Conservation (phyloP, 1,284 basidiomycete genomes). For the Ustanciosporium gigantosporum region DNA sequence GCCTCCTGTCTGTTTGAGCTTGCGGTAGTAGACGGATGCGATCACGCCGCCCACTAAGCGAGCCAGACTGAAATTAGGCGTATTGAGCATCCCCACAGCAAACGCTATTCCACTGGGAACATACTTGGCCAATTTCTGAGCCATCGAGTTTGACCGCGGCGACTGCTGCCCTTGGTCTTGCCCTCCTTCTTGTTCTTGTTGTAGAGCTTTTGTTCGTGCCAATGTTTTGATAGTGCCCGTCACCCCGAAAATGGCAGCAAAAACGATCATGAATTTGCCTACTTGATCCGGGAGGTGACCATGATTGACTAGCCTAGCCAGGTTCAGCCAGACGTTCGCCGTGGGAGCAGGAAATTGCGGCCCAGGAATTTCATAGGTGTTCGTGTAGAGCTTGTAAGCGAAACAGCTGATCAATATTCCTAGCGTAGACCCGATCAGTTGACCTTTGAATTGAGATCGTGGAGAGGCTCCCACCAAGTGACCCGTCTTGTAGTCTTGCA, state of each 20-base stretch:
- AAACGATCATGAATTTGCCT: slow-evolving; percentile 77
- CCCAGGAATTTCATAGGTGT: slow-evolving; percentile 74
- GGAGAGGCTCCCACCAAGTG: slow-evolving; percentile 69
- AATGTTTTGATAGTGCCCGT: slow-evolving; percentile 69
- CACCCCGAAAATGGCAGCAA: slow-evolving; percentile 65
- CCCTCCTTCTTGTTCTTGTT: slow-evolving; percentile 4
- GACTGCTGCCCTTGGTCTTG: background rate
- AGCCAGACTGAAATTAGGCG: slow-evolving; percentile 90
- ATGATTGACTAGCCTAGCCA: slow-evolving; percentile 81
- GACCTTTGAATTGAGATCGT: slow-evolving; percentile 61
- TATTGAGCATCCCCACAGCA: slow-evolving; percentile 81
- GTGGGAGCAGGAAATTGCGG: slow-evolving; percentile 91
- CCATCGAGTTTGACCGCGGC: background rate
- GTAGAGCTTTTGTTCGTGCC: slow-evolving; percentile 59
- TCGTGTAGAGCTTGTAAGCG: slow-evolving; percentile 83
- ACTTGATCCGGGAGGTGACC: slow-evolving; percentile 79
- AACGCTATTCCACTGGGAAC: slow-evolving; percentile 59
- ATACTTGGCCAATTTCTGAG: slow-evolving; percentile 17
- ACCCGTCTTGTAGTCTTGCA: slow-evolving; percentile 98
- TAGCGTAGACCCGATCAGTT: slow-evolving; percentile 65
- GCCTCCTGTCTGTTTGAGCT: background rate
- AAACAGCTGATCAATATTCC: slow-evolving; percentile 86
- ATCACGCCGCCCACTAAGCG: slow-evolving; percentile 83
- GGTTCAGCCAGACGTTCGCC: slow-evolving; percentile 77
- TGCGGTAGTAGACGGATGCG: slow-evolving; percentile 65